phyloP scores from a whole-genome alignment of 352 stramenopile genomes.

The Phytophthora multivora region DNA sequence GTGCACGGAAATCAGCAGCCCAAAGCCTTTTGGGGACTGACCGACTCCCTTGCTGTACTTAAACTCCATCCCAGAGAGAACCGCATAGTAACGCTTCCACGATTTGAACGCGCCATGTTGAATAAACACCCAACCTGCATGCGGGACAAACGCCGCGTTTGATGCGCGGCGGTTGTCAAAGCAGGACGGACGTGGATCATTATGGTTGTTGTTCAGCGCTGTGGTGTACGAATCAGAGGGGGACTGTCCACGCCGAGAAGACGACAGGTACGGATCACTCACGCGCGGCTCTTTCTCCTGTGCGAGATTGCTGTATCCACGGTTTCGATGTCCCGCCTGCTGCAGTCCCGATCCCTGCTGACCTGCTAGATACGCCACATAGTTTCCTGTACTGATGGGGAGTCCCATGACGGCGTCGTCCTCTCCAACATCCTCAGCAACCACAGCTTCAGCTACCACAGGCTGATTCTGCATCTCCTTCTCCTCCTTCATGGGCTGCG shows the following conservation, averaged over 20 bases:
- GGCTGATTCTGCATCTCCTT: conserved; percentile 6
- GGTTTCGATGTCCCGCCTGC: conserved; percentile 36
- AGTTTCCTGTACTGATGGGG: conserved; percentile 69
- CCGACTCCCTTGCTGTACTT: conserved; percentile 72
- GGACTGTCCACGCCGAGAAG: conserved; percentile 27
- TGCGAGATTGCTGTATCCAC: conserved; percentile 66
- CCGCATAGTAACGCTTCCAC: conserved; percentile 78
- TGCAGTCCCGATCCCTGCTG: conserved; percentile 29
- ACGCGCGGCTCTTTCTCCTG: conserved; percentile 40
- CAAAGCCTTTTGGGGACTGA: conserved; percentile 70
- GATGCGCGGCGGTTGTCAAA: conserved; percentile 68
- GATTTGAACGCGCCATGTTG: conserved; percentile 59
- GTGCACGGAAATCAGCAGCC: conserved; percentile 50
- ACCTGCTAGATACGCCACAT: conserved; percentile 48
- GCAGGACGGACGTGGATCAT: conserved; percentile 46
- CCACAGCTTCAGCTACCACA: conserved; percentile 6
- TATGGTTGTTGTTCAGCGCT: conserved; percentile 28
- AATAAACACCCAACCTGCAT: conserved; percentile 73
- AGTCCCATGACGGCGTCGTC: conserved; percentile 60
- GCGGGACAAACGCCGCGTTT: conserved; percentile 58
- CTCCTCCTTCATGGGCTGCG: background rate
- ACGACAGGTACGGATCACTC: conserved; percentile 44
- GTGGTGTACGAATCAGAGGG: conserved; percentile 32
- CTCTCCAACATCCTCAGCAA: conserved; percentile 18
- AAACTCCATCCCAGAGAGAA: conserved; percentile 75